Conservation (phyloP, 2,329 filamentous ascomycete species). For the Aspergillus unguis region DNA sequence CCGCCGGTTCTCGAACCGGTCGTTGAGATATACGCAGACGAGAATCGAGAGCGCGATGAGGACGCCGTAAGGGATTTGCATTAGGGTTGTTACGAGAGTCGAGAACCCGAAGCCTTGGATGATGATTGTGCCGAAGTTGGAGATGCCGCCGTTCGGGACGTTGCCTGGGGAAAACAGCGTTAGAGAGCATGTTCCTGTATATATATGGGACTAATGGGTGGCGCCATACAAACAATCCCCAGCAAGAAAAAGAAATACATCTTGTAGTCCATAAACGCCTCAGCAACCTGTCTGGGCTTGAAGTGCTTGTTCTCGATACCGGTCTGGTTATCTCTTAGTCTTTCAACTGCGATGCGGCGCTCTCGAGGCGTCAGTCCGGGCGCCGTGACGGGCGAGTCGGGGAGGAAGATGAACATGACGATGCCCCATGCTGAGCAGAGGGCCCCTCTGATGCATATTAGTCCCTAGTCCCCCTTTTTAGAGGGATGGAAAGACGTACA, state of each 20-base stretch:
- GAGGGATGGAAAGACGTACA: conserved; percentile 39
- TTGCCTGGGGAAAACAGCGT: conserved; percentile 41
- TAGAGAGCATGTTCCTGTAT: background rate
- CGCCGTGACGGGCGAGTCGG: conserved; percentile 56
- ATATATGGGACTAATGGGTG: background rate
- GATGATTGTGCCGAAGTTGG: conserved; percentile 58
- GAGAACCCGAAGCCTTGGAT: conserved; percentile 58
- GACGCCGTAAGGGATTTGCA: conserved; percentile 52
- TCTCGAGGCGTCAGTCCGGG: conserved; percentile 51
- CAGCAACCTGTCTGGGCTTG: conserved; percentile 54
- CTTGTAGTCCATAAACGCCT: conserved; percentile 58
- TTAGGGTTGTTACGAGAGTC: conserved; percentile 52
- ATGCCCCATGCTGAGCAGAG: conserved; percentile 60
- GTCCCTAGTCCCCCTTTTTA: background rate
- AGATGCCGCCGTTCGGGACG: conserved; percentile 56
- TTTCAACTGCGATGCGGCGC: conserved; percentile 54
- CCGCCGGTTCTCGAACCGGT: conserved; percentile 47
- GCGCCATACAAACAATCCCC: conserved; percentile 43
- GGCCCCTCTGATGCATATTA: conserved; percentile 34
- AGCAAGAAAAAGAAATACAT: conserved; percentile 57
- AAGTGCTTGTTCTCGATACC: conserved; percentile 57
- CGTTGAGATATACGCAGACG: conserved; percentile 48
- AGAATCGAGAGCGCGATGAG: conserved; percentile 52
- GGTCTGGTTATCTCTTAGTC: conserved; percentile 57
- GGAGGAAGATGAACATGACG: conserved; percentile 55